Conservation (phyloP, 192 early-diverging fungal species). For the Linnemannia elongata region DNA sequence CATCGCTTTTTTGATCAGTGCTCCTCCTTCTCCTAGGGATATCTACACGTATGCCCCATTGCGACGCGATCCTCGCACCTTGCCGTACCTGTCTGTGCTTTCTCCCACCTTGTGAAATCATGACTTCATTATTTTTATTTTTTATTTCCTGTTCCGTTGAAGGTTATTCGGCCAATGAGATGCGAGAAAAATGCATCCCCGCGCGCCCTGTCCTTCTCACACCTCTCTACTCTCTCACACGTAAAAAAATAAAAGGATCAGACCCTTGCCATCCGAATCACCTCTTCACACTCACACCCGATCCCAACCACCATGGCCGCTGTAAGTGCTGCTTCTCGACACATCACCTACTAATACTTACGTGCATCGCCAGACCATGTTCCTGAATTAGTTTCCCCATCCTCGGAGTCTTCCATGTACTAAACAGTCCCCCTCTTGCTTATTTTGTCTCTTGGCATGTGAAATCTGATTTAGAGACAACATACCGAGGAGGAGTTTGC, state of each 20-base stretch:
- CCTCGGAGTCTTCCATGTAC: neutral
- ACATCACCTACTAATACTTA: neutral
- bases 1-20: no score
- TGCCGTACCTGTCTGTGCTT: no score
- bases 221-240: neutral
- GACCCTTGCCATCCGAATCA: neutral
- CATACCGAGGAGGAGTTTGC: conserved; percentile 44
- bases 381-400: neutral
- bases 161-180: neutral
- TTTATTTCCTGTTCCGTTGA: conserved; percentile 5
- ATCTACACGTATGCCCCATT: no score
- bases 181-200: neutral
- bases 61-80: no score
- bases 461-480: conserved; percentile 36
- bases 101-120: neutral
- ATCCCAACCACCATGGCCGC: conserved; percentile 9
- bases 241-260: neutral
- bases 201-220: neutral
- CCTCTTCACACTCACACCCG: neutral
- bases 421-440: neutral
- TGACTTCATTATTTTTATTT: neutral
- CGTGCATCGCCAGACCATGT: neutral
- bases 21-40: no score
- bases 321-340: neutral
- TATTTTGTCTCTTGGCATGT: neutral